A percentile compares a stretch with the other conserved stretches of the same genome.
Conservation (phyloP, 352 stramenopile species). For the Globisporangium splendens region DNA sequence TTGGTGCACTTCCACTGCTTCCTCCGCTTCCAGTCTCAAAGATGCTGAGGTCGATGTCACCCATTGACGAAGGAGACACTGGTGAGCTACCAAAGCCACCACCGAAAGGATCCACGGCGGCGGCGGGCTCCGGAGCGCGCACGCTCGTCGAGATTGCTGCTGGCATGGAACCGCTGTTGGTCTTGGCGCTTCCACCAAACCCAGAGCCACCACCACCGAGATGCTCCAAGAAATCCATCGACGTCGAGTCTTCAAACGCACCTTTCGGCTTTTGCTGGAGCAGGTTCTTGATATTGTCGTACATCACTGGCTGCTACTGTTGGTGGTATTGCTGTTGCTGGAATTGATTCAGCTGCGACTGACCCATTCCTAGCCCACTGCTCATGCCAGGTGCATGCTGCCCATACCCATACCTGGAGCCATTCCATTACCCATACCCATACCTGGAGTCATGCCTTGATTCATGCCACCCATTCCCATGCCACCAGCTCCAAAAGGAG, state of each 20-base stretch:
- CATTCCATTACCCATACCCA: slow-evolving; percentile 17
- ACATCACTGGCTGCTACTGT: slow-evolving; percentile 54
- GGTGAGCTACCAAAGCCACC: slow-evolving; percentile 13
- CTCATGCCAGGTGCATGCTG: slow-evolving; percentile 19
- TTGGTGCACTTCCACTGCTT: background rate
- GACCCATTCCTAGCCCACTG: slow-evolving; percentile 20
- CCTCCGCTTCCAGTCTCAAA: slow-evolving; percentile 12
- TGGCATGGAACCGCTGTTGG: slow-evolving; percentile 27
- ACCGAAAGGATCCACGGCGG: slow-evolving; percentile 27
- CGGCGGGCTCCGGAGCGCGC: slow-evolving; percentile 16
- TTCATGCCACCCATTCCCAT: slow-evolving; percentile 19
- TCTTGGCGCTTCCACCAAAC: slow-evolving; percentile 15
- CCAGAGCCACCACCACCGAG: slow-evolving; percentile 27
- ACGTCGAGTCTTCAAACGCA: slow-evolving; percentile 40
- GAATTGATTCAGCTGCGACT: slow-evolving; percentile 18
- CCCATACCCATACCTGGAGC: slow-evolving; percentile 4
- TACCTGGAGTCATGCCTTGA: slow-evolving; percentile 12
- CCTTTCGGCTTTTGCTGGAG: slow-evolving; percentile 65
- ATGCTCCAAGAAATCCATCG: slow-evolving; percentile 66
- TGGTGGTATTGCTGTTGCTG: slow-evolving; percentile 25
- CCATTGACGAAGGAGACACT: slow-evolving; percentile 7
- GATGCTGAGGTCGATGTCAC: slow-evolving; percentile 11
- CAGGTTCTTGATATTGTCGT: slow-evolving; percentile 84
- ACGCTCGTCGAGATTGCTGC: slow-evolving; percentile 13
- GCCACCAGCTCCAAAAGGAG: slow-evolving; percentile 22